Evolutionary conservation across 169 alveolate genomes (phyloP).

Genomic region (Cryptosporidium andersoni): DNA sequence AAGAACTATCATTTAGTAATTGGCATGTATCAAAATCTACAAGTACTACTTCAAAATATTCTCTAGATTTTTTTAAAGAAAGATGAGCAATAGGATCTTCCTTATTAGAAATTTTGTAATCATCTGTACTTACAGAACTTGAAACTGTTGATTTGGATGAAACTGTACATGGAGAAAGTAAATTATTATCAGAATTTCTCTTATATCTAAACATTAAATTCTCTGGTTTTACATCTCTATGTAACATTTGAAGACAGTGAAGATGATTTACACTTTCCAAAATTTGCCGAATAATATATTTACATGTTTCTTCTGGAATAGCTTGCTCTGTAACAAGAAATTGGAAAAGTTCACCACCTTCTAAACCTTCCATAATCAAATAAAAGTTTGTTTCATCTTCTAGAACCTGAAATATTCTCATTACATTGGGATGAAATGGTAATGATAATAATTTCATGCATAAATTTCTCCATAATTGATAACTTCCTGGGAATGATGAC

Average conservation of each 20-base stretch:
- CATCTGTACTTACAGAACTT: constrained; percentile 32
- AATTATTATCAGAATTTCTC: constrained; percentile 45
- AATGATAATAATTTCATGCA: constrained; percentile 83
- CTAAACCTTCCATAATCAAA: constrained; percentile 84
- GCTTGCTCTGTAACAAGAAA: constrained; percentile 85
- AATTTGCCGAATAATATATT: constrained; percentile 85
- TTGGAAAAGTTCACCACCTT: constrained; percentile 89
- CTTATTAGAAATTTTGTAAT: not conserved
- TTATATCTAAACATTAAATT: constrained; percentile 81
- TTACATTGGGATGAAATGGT: constrained; percentile 82
- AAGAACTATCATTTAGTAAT: constrained; percentile 75
- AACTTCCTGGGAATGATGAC: constrained; percentile 62
- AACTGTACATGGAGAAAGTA: constrained; percentile 25
- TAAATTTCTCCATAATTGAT: constrained; percentile 80
- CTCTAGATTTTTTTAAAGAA: constrained; percentile 60
- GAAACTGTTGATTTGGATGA: constrained; percentile 76
- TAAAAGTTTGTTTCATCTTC: constrained; percentile 84
- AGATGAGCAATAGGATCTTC: constrained; percentile 47
- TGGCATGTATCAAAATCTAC: constrained; percentile 85
- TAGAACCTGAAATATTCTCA: constrained; percentile 84
- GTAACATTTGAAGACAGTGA: constrained; percentile 81
- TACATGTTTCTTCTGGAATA: constrained; percentile 88
- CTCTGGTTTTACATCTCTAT: constrained; percentile 86
- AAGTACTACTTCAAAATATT: constrained; percentile 75
- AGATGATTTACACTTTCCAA: constrained; percentile 83